phyloP scores from a whole-genome alignment of 495 filamentous ascomycete genomes.

The Trichoderma erinaceum region DNA sequence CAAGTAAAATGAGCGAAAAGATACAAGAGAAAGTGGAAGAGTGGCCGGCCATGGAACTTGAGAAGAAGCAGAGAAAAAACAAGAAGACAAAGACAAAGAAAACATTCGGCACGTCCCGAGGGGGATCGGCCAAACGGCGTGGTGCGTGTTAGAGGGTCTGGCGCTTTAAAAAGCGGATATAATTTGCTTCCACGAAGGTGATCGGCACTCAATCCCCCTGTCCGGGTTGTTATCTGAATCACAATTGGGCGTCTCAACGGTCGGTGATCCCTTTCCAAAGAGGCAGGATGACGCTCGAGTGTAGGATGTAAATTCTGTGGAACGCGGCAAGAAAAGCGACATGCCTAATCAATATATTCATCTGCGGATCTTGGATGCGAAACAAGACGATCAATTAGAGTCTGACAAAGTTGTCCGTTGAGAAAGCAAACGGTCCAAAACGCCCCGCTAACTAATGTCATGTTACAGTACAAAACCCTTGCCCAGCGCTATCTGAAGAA shows the following conservation, averaged over 20 bases:
- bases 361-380: neutral
- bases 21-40: neutral
- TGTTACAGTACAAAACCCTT: neutral
- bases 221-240: neutral
- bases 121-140: neutral
- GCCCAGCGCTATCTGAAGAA: neutral
- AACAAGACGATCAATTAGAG: neutral
- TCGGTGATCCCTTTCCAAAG: neutral
- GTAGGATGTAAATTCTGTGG: neutral
- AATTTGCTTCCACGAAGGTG: neutral
- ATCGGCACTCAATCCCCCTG: neutral
- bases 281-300: neutral
- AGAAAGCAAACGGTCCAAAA: neutral
- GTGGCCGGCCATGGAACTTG: neutral
- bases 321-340: neutral
- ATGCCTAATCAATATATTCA: neutral
- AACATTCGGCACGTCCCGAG: neutral
- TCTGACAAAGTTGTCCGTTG: neutral
- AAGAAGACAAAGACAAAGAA: no score
- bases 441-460: neutral
- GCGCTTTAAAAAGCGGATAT: conserved; percentile 1
- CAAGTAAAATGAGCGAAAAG: neutral
- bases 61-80: neutral
- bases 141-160: neutral
- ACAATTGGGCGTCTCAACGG: neutral